Percentiles rank a stretch among this genome's conserved stretches.
Evolutionary conservation across 441 rosid genomes (phyloP).

Genomic region (Sinapis alba): DNA sequence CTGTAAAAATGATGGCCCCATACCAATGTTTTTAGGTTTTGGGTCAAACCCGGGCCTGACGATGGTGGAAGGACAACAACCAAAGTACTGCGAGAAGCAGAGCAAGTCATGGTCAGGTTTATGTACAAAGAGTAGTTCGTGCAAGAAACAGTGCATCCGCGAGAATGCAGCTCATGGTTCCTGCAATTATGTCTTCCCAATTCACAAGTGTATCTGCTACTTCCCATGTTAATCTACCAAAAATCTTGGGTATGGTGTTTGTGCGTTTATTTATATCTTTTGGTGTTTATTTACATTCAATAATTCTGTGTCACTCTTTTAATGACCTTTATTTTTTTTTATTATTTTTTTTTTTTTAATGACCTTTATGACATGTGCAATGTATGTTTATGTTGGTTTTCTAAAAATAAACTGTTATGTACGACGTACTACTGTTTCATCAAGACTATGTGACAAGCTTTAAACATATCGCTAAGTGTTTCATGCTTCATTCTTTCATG

Average conservation of each 20-base stretch:
- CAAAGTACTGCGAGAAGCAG: not conserved
- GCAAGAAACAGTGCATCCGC: slow-evolving; percentile 10
- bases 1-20: no score
- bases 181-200: slow-evolving; percentile 24
- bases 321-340: not conserved
- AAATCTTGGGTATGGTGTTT: not conserved
- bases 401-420: not conserved
- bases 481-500: no score
- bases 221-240: slow-evolving; percentile 21
- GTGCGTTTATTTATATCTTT: not conserved
- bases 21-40: no score
- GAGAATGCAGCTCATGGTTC: slow-evolving; percentile 19
- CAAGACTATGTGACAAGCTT: not conserved
- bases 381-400: not conserved
- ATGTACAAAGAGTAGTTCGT: not conserved
- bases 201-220: slow-evolving; percentile 4
- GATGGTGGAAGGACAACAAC: slow-evolving; percentile 8
- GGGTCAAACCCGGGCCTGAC: no score
- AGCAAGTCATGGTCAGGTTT: slow-evolving; percentile 25
- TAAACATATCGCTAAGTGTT: not conserved
- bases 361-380: slow-evolving; percentile 1
- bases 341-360: no score
- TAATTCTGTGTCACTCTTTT: not conserved
- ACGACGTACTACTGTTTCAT: not conserved
- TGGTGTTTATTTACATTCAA: not conserved